Base-by-base conservation (phyloP, 495 filamentous ascomycete genomes). In the Talaromyces wortmannii region DNA sequence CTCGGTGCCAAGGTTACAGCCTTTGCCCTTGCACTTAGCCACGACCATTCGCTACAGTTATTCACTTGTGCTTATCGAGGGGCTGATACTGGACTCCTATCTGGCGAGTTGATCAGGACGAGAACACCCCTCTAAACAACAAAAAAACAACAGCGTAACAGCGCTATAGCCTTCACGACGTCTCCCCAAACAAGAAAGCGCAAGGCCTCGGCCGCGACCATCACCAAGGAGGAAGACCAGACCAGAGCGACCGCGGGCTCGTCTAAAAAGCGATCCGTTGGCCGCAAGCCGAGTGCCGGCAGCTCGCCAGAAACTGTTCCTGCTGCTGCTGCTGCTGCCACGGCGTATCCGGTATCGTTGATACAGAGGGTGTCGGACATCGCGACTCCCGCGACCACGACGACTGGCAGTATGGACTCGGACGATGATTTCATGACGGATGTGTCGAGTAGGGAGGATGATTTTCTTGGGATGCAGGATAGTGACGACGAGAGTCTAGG, bases 361-460 rank as follows among this genome's bases (percentile, higher is more conserved):
- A 52, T 16, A 45, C 57, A 58, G 55, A 62, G 60, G 54, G 58
- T 33, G 32, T 56, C 54, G 17, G 59, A 65, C 32, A 53, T 75
- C 48, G 72, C 72, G 61, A 84, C 76, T 15, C 74, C 77, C 31
- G 67, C 71, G n/a, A 71, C 23, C 23, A 23, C 72, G 0, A 75
- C 74, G 0, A 55, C 63, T 29, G 58, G 55, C 56, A 75, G 72
- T 57, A 97, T 97, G 94, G 92, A 96, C 66, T 96, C 94, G 11
- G 94, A 97, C 59, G 92, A 97, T 67, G 94, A 97, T 59, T 91
- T 92, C 66, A 89, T 95, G 80, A 95, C 89, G 51, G 84, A 85
- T 56, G 78, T 84, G 59, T 92, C 89, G 13, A 95, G 88, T 65
- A 83, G 82, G 42, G 84, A 87, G 49, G 90, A 90, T 64, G 81